Percentiles rank a stretch among this genome's conserved stretches.
phyloP scores from a whole-genome alignment of 2,329 filamentous ascomycete species.

The Sporothrix humicola region DNA sequence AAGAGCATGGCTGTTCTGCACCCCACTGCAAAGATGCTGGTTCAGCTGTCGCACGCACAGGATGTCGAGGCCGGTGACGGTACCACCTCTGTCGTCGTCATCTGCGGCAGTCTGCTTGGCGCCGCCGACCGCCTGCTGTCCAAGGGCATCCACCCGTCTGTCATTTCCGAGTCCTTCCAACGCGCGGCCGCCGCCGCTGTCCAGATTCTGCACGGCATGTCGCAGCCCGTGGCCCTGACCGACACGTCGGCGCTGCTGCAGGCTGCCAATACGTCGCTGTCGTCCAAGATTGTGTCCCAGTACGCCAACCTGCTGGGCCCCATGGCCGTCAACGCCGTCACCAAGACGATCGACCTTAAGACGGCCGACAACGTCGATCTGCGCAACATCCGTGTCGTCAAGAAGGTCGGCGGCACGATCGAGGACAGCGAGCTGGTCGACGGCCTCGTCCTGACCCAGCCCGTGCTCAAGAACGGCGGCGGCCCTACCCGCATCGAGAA shows the following conservation, averaged over 20 bases:
- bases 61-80: conserved; percentile 98
- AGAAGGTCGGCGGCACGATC: conserved; percentile 97
- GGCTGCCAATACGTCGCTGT: conserved; percentile 94
- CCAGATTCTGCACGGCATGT: conserved; percentile 91
- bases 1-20: conserved; percentile 99
- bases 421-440: conserved; percentile 98
- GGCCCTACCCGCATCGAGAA: conserved; percentile 95
- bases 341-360: conserved; percentile 94
- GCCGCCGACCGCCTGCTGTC: conserved; percentile 88
- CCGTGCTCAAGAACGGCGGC: conserved; percentile 89
- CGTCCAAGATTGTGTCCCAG: conserved; percentile 98
- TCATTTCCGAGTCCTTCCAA: conserved; percentile 98
- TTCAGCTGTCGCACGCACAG: conserved; percentile 94
- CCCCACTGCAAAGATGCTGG: conserved; percentile 98
- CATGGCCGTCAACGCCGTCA: conserved; percentile 96
- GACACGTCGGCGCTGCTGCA: conserved; percentile 92
- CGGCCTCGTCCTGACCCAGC: conserved; percentile 88
- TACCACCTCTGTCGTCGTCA: conserved; percentile 97
- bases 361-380: conserved; percentile 96
- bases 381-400: conserved; percentile 94
- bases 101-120: conserved; percentile 91
- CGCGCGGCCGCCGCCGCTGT: conserved; percentile 89
- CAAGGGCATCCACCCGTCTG: conserved; percentile 96
- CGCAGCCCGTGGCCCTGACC: conserved; percentile 84
- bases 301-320: conserved; percentile 94